These are phyloP conservation scores for Rostrohypoxylon terebratum DNA, from an alignment of 495 filamentous ascomycete species.

Conservation along the genomic window DNA sequence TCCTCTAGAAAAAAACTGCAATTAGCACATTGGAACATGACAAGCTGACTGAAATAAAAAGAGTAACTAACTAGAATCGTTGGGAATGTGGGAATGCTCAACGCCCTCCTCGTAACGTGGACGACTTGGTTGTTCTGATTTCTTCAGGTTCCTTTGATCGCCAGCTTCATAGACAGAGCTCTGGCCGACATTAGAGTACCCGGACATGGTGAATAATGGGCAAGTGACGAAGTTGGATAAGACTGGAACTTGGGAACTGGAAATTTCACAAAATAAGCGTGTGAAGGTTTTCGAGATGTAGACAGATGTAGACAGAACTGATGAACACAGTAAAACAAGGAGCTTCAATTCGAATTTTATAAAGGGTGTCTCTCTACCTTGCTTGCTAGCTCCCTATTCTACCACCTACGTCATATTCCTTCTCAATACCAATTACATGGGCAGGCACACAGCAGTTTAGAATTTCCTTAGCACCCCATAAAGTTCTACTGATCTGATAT, in stretches of 20 bases:
- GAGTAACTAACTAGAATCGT: constrained; percentile 73
- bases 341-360: constrained; percentile 25
- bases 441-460: neutral
- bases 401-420: constrained; percentile 37
- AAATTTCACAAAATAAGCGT: neutral
- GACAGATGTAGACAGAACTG: neutral
- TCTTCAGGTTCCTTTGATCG: constrained; percentile 75
- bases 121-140: constrained; percentile 63
- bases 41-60: too few relatives aligned
- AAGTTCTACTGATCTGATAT: neutral
- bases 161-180: constrained; percentile 61
- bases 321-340: neutral
- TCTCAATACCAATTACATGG: constrained; percentile 24
- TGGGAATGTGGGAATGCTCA: constrained; percentile 70
- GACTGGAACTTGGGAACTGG: neutral
- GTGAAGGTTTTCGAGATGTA: neutral
- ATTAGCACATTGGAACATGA: constrained; percentile 12
- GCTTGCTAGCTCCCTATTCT: neutral
- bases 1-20: constrained; percentile 69
- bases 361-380: constrained; percentile 8
- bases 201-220: constrained; percentile 49
- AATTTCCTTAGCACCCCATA: neutral
- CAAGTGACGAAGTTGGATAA: neutral
- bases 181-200: constrained; percentile 58
- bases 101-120: constrained; percentile 75